Conservation (phyloP, 2,329 filamentous ascomycete species). For the Lecanoromycetidae sp. region DNA sequence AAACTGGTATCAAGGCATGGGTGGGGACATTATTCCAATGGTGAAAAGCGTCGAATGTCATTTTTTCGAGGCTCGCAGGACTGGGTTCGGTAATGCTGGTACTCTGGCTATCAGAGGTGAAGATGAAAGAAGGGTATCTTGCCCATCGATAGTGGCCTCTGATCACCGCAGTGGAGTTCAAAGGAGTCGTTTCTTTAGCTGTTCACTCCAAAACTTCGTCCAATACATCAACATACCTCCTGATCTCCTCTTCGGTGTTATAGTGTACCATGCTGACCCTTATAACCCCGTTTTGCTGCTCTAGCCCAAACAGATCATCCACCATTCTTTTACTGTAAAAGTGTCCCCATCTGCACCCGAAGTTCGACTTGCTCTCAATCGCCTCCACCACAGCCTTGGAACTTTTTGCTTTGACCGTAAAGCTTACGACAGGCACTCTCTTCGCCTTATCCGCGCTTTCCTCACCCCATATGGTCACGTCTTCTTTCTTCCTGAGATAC, state of each 20-base stretch:
- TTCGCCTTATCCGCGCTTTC: constrained; percentile 34
- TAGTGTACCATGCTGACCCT: constrained; percentile 64
- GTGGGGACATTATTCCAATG: too few species aligned
- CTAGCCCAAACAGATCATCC: constrained; percentile 46
- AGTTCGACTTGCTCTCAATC: constrained; percentile 46
- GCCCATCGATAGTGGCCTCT: too few species aligned
- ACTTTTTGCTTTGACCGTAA: constrained; percentile 45
- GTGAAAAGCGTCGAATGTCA: too few species aligned
- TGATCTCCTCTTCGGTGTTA: constrained; percentile 39
- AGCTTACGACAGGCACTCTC: constrained; percentile 56
- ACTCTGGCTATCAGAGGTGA: too few species aligned
- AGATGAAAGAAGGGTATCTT: too few species aligned
- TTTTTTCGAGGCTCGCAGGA: too few species aligned
- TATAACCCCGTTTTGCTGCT: constrained; percentile 50
- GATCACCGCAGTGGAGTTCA: too few species aligned
- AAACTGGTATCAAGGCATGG: too few species aligned
- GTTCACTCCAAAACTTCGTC: constrained; percentile 13
- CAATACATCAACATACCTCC: constrained; percentile 16
- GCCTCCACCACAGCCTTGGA: constrained; percentile 49
- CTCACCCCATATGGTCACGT: constrained; percentile 49
- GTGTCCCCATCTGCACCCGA: constrained; percentile 54
- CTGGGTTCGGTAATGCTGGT: too few species aligned
- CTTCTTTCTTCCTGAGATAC: constrained; percentile 41
- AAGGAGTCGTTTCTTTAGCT: too few species aligned
- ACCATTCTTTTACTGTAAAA: constrained; percentile 57